Evolutionary conservation across 2,329 filamentous ascomycete genomes (phyloP).

Genomic region (Niveomyces coronatus): DNA sequence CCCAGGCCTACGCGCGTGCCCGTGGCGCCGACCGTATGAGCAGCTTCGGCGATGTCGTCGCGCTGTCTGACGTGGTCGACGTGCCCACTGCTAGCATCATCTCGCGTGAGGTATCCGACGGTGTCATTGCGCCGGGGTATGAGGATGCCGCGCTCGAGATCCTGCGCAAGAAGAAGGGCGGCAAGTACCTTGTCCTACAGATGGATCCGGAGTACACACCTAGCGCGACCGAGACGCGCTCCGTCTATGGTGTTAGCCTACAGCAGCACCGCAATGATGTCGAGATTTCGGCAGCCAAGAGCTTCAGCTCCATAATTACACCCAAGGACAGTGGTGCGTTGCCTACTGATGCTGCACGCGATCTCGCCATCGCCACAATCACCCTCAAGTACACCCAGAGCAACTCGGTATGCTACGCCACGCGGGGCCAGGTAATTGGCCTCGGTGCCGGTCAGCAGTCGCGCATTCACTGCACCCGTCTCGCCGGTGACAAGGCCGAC

Average conservation of each 20-base stretch:
- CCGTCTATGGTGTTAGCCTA: conserved; percentile 81
- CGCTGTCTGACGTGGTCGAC: conserved; percentile 83
- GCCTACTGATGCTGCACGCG: conserved; percentile 72
- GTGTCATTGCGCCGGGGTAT: conserved; percentile 86
- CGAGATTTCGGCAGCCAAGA: conserved; percentile 63
- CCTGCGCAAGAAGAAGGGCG: conserved; percentile 95
- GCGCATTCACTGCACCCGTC: conserved; percentile 94
- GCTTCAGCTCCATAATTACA: conserved; percentile 70
- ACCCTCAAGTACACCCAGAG: conserved; percentile 98
- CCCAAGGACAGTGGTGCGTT: conserved; percentile 68
- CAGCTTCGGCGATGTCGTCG: conserved; percentile 94
- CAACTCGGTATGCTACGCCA: conserved; percentile 96
- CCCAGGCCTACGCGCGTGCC: conserved; percentile 91
- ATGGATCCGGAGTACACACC: conserved; percentile 86
- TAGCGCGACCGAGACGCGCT: conserved; percentile 70
- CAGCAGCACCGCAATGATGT: conserved; percentile 90
- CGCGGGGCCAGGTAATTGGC: conserved; percentile 87
- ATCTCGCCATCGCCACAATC: conserved; percentile 91
- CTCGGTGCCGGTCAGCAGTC: conserved; percentile 95
- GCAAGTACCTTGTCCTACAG: conserved; percentile 90
- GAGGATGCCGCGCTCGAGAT: conserved; percentile 78
- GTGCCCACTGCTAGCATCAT: conserved; percentile 94
- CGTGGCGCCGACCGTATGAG: conserved; percentile 97
- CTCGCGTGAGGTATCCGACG: conserved; percentile 93
- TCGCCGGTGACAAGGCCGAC: conserved; percentile 96